phyloP scores from a whole-genome alignment of 352 stramenopile genomes.

The Phytophthora pinifolia region DNA sequence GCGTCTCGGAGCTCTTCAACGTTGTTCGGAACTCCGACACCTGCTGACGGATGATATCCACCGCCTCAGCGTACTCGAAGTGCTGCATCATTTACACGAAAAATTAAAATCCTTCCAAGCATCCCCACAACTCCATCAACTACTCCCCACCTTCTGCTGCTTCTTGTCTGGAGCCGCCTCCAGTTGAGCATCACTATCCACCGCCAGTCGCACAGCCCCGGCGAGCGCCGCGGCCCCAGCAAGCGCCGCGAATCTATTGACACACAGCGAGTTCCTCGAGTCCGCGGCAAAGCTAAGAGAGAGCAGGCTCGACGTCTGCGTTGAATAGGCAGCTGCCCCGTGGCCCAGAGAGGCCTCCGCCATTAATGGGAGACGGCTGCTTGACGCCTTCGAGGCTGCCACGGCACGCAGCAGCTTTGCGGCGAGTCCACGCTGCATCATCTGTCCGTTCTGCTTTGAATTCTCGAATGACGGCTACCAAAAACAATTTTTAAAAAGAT shows the following conservation, averaged over 20 bases:
- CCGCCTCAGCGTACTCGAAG: constrained; percentile 61
- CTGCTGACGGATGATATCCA: constrained; percentile 69
- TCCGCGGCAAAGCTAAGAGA: constrained; percentile 8
- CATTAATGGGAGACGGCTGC: not conserved
- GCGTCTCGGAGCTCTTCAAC: constrained; percentile 71
- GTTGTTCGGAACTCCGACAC: constrained; percentile 77
- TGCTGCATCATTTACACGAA: constrained; percentile 33
- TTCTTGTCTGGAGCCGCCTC: constrained; percentile 28
- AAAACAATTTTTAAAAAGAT: not conserved
- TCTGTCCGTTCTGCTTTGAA: constrained; percentile 23
- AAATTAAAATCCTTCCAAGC: not conserved
- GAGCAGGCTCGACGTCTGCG: constrained; percentile 2
- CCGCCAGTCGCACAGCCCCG: constrained; percentile 7
- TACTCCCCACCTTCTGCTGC: constrained; percentile 31
- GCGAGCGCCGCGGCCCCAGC: constrained; percentile 21
- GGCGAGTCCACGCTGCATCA: constrained; percentile 17
- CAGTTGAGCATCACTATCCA: constrained; percentile 10
- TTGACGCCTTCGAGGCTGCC: constrained; percentile 2
- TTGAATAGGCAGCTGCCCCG: not conserved
- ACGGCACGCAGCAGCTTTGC: constrained; percentile 20
- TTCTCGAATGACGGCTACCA: constrained; percentile 11
- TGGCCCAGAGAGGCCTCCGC: not conserved
- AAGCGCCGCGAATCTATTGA: constrained; percentile 16
- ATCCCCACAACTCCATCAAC: not conserved
- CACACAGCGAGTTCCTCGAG: constrained; percentile 4